Evolutionary conservation across 1,284 basidiomycete species (phyloP).

Genomic region (Singerocomus rubriflavus): DNA sequence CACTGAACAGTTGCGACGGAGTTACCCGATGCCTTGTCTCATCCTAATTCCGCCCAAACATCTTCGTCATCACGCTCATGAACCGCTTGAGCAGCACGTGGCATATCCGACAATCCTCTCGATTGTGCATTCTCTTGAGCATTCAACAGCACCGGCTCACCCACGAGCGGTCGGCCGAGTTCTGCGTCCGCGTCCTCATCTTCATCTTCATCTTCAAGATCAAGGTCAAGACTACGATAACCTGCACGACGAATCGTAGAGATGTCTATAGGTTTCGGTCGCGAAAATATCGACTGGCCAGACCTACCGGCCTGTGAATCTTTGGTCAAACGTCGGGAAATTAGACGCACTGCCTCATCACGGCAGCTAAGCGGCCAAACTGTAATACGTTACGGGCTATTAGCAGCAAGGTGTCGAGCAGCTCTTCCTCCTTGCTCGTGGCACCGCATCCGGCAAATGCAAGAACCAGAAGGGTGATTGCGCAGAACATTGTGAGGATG

Average conservation of each 20-base stretch:
- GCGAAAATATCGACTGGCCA: slow-evolving; percentile 90
- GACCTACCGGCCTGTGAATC: slow-evolving; percentile 53
- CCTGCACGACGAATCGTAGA: slow-evolving; percentile 67
- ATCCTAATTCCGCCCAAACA: slow-evolving; percentile 71
- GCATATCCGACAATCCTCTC: slow-evolving; percentile 47
- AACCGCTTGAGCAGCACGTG: slow-evolving; percentile 50
- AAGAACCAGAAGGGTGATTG: slow-evolving; percentile 81
- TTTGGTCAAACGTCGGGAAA: slow-evolving; percentile 1
- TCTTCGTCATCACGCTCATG: slow-evolving; percentile 62
- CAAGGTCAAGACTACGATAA: slow-evolving; percentile 63
- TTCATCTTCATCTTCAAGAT: slow-evolving; percentile 63
- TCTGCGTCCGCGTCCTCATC: slow-evolving; percentile 50
- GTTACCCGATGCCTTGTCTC: slow-evolving; percentile 4
- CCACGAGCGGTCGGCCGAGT: slow-evolving; percentile 52
- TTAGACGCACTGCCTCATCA: slow-evolving; percentile 80
- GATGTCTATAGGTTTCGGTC: slow-evolving; percentile 91
- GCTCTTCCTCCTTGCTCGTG: slow-evolving; percentile 82
- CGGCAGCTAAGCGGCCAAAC: slow-evolving; percentile 83
- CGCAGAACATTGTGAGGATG: slow-evolving; percentile 81
- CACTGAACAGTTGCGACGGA: neutral
- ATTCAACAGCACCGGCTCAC: slow-evolving; percentile 57
- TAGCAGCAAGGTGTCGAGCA: slow-evolving; percentile 86
- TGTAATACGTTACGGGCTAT: slow-evolving; percentile 90
- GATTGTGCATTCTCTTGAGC: slow-evolving; percentile 39
- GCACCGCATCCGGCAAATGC: slow-evolving; percentile 77